Evolutionary conservation across 2,329 filamentous ascomycete genomes (phyloP).

Genomic region (Fusarium nisikadoi): DNA sequence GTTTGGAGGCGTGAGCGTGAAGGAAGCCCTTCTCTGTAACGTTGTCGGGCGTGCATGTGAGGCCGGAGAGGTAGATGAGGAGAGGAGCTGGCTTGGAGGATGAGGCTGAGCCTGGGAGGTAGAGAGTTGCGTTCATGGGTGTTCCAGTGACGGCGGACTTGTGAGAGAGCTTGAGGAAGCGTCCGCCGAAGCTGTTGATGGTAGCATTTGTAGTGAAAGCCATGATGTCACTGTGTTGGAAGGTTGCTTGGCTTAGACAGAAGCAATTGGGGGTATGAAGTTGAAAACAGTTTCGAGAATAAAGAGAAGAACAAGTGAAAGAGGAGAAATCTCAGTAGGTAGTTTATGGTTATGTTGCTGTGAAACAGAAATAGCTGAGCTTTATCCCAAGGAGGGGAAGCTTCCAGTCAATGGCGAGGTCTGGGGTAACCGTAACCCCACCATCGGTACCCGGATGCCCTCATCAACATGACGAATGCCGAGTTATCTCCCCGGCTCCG

Average conservation of each 20-base stretch:
- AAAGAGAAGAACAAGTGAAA: background rate
- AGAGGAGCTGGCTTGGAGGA: constrained; percentile 72
- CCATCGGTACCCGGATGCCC: constrained; percentile 27
- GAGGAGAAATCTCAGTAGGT: constrained; percentile 13
- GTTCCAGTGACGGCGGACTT: constrained; percentile 80
- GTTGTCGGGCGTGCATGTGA: constrained; percentile 95
- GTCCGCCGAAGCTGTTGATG: constrained; percentile 92
- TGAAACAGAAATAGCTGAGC: constrained; percentile 28
- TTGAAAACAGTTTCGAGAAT: background rate
- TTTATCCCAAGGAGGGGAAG: constrained; percentile 30
- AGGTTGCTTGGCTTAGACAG: background rate
- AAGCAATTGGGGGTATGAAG: constrained; percentile 9
- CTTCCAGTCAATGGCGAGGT: constrained; percentile 24
- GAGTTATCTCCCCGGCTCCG: constrained; percentile 40
- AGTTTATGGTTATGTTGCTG: constrained; percentile 4
- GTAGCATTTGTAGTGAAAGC: constrained; percentile 88
- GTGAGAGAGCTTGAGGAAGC: constrained; percentile 94
- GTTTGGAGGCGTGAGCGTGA: constrained; percentile 80
- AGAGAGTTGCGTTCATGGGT: constrained; percentile 93
- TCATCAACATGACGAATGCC: constrained; percentile 34
- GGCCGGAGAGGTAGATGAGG: constrained; percentile 90
- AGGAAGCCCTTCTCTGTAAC: constrained; percentile 88
- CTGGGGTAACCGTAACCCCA: constrained; percentile 34
- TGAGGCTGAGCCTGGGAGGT: constrained; percentile 79
- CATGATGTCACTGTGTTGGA: constrained; percentile 63